phyloP scores from a whole-genome alignment of 169 alveolate species.

The Babesia sp. region DNA sequence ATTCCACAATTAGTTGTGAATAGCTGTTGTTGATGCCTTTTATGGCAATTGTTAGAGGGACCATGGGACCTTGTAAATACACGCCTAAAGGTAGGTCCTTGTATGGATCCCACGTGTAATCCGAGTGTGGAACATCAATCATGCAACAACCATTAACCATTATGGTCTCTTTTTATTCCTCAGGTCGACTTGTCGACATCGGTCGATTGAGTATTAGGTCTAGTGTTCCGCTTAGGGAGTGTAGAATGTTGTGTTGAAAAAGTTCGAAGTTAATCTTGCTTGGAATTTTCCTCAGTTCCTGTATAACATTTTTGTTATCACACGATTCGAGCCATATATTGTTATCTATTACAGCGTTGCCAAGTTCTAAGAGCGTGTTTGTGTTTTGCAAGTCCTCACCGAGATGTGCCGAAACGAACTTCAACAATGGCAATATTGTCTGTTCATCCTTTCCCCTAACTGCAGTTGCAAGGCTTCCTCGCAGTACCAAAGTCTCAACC shows the following conservation, averaged over 20 bases:
- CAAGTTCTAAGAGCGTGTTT: slow-evolving; percentile 42
- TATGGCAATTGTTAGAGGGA: no score
- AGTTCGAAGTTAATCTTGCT: slow-evolving; percentile 55
- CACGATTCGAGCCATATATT: slow-evolving; percentile 57
- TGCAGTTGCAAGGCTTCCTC: slow-evolving; percentile 64
- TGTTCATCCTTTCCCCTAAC: slow-evolving; percentile 63
- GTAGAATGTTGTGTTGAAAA: slow-evolving; percentile 57
- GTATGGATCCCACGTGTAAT: no score
- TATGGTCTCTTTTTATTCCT: no score
- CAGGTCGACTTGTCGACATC: no score
- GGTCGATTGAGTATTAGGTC: slow-evolving; percentile 35
- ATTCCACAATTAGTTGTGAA: no score
- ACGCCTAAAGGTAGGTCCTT: no score
- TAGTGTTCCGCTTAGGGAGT: slow-evolving; percentile 43
- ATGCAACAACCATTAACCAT: no score
- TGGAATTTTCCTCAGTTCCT: slow-evolving; percentile 51
- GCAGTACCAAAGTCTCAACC: slow-evolving; percentile 47
- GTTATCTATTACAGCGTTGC: slow-evolving; percentile 50
- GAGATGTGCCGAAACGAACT: slow-evolving; percentile 43
- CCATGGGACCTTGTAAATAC: no score
- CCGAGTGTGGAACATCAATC: no score
- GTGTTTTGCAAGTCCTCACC: slow-evolving; percentile 44
- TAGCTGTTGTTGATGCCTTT: no score
- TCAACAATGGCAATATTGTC: slow-evolving; percentile 46
- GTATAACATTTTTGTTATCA: slow-evolving; percentile 29